A percentile compares a stretch with the other conserved stretches of the same genome.
phyloP scores from a whole-genome alignment of 345 rosid species.

The Eucalyptus tenuipes region DNA sequence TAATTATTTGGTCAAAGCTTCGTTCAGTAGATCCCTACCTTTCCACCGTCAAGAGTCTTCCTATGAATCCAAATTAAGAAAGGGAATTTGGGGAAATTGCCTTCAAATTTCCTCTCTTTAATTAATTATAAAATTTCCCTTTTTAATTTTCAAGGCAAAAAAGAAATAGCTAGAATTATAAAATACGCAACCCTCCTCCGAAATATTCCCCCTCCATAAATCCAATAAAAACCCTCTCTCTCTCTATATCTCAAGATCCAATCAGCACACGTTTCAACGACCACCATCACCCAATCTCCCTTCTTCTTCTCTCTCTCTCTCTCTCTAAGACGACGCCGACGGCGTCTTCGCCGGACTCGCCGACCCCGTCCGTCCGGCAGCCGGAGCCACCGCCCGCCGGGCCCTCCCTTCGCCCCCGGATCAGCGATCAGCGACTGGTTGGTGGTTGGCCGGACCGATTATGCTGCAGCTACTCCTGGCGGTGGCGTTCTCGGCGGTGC shows the following conservation, averaged over 20 bases:
- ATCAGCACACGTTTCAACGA: background rate
- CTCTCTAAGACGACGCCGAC: background rate
- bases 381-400: background rate
- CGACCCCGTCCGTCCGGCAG: background rate
- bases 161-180: background rate
- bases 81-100: background rate
- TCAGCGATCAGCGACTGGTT: background rate
- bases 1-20: background rate
- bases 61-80: background rate
- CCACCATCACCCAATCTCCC: background rate
- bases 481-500: constrained; percentile 37
- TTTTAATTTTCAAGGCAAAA: background rate
- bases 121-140: background rate
- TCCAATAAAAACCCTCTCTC: background rate
- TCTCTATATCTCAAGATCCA: background rate
- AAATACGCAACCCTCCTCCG: background rate
- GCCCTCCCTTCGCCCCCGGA: background rate
- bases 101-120: background rate
- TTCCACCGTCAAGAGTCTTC: background rate
- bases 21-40: background rate
- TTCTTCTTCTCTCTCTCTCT: background rate
- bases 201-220: background rate
- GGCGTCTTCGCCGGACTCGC: background rate
- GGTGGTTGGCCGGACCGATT: background rate
- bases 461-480: constrained; percentile 24